Conservation (phyloP, 805 yeast species). For the Candida ortonii region DNA sequence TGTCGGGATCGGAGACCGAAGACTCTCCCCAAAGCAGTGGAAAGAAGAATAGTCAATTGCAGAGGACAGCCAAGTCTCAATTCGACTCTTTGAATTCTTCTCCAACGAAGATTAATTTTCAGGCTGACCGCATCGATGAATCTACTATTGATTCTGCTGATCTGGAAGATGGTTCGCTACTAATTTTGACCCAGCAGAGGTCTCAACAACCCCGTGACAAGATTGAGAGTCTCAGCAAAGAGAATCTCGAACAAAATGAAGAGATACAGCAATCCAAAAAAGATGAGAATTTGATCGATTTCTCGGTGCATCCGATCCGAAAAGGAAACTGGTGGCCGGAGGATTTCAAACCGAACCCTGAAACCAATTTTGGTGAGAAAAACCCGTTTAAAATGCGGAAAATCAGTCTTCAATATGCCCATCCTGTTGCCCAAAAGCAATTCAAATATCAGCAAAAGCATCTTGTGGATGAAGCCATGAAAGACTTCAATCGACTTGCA, state of each 20-base stretch:
- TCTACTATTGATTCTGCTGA: conserved; percentile 5
- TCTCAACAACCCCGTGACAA: conserved; percentile 13
- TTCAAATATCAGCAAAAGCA: conserved; percentile 21
- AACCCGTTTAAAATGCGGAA: conserved; percentile 24
- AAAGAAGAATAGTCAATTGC: neutral
- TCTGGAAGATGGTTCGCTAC: conserved; percentile 9
- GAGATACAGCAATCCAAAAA: too few relatives aligned
- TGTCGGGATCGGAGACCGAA: conserved; percentile 19
- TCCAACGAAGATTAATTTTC: conserved; percentile 3
- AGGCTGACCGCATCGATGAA: conserved; percentile 1
- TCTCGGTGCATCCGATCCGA: conserved; percentile 27
- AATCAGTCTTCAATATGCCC: conserved; percentile 17
- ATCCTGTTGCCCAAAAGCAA: conserved; percentile 25
- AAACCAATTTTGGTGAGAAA: conserved; percentile 18
- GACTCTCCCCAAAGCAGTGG: conserved; percentile 5
- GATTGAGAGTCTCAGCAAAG: conserved; percentile 7
- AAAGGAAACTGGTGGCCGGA: conserved; percentile 35
- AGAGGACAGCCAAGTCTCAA: neutral
- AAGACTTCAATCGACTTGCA: conserved; percentile 26
- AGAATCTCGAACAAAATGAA: neutral
- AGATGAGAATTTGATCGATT: conserved; percentile 25
- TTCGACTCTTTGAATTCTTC: conserved; percentile 1
- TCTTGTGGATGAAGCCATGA: conserved; percentile 20
- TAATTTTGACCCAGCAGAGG: conserved; percentile 7
- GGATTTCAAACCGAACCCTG: conserved; percentile 35